Conservation (phyloP, 371 early-diverging fungal species). For the Syncephalis fuscata region DNA sequence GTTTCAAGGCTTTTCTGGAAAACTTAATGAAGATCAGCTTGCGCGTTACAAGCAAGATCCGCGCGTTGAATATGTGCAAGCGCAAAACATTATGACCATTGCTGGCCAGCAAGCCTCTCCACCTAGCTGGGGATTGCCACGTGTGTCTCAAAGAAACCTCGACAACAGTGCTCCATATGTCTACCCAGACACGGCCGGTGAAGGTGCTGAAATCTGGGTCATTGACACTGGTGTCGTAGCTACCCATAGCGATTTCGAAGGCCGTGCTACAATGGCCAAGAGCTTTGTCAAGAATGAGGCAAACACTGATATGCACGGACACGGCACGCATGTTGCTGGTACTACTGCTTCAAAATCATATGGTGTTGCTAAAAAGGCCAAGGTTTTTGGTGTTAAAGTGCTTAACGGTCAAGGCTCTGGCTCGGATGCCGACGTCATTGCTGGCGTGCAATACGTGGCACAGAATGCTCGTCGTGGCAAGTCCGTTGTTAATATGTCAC, state of each 20-base stretch:
- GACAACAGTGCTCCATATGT: conserved; percentile 11
- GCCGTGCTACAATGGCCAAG: conserved; percentile 49
- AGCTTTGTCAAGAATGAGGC: conserved; percentile 54
- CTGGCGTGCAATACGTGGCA: conserved; percentile 51
- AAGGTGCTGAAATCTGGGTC: conserved; percentile 43
- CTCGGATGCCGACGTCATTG: conserved; percentile 38
- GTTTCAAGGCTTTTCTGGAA: background rate
- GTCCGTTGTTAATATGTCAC: conserved; percentile 9
- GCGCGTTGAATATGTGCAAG: conserved; percentile 30
- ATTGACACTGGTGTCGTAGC: conserved; percentile 59
- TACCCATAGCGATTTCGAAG: conserved; percentile 62
- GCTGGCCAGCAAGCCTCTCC: conserved; percentile 7
- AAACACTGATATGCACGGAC: conserved; percentile 17
- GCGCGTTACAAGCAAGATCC: background rate
- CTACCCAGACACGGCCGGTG: conserved; percentile 30
- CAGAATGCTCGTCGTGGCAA: conserved; percentile 11
- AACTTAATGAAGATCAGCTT: background rate
- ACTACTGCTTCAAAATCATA: conserved; percentile 50
- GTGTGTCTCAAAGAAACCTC: conserved; percentile 21
- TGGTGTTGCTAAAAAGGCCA: conserved; percentile 82
- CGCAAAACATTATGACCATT: conserved; percentile 20
- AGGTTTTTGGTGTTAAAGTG: conserved; percentile 72
- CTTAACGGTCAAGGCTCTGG: conserved; percentile 46
- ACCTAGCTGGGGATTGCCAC: conserved; percentile 33
- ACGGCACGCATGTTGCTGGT: conserved; percentile 68